Evolutionary conservation across 371 early-diverging fungal genomes (phyloP).

Genomic region (Homolaphlyctis polyrhiza): DNA sequence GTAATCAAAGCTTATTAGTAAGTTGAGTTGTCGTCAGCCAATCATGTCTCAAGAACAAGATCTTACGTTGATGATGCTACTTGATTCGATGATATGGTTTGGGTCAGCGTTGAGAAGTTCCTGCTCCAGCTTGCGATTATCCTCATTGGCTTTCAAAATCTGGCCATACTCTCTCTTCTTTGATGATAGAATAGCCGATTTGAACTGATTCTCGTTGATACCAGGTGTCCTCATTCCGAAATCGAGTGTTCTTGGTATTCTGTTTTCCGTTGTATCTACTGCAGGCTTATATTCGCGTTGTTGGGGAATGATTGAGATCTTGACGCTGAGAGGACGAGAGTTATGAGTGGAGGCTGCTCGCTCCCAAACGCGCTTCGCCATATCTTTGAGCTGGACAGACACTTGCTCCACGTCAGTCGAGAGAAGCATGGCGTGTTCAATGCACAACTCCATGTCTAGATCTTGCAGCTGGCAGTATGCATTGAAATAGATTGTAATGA

Average conservation of each 20-base stretch:
- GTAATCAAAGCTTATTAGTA: neutral
- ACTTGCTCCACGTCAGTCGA: slow-evolving; percentile 34
- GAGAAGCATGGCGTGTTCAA: slow-evolving; percentile 36
- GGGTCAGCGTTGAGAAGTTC: slow-evolving; percentile 29
- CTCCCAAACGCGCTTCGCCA: slow-evolving; percentile 32
- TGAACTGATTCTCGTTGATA: slow-evolving; percentile 13
- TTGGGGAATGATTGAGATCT: slow-evolving; percentile 11
- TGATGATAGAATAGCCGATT: slow-evolving; percentile 28
- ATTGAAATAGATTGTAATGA: no score
- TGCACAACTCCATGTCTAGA: slow-evolving; percentile 41
- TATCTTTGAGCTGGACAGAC: slow-evolving; percentile 27
- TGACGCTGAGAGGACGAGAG: slow-evolving; percentile 7
- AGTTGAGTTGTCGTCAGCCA: neutral
- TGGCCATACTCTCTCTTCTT: slow-evolving; percentile 37
- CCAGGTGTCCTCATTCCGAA: slow-evolving; percentile 36
- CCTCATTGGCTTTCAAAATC: slow-evolving; percentile 32
- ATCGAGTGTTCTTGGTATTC: slow-evolving; percentile 30
- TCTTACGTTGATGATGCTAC: slow-evolving; percentile 11
- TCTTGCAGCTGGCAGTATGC: slow-evolving; percentile 20
- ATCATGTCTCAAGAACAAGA: no score
- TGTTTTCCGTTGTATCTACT: slow-evolving; percentile 6
- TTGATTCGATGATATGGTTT: neutral
- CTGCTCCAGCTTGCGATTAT: slow-evolving; percentile 31
- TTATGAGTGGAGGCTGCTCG: slow-evolving; percentile 16
- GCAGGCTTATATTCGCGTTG: slow-evolving; percentile 6